Percentiles rank a stretch among this genome's conserved stretches.
Evolutionary conservation across 345 rosid species (phyloP).

Genomic region (Sonneratia caseolaris): DNA sequence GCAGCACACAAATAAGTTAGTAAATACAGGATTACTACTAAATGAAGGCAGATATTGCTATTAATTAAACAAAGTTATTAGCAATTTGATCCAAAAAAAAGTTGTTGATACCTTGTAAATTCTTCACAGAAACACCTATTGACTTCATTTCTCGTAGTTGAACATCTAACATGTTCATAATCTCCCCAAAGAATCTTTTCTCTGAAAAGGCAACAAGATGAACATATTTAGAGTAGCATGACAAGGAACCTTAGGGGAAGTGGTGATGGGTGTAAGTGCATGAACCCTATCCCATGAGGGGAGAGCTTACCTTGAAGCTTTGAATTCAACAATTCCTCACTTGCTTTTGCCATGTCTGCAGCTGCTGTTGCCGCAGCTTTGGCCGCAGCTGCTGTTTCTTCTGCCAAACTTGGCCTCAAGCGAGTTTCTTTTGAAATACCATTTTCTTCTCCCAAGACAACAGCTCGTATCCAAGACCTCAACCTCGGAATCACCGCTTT

Average conservation of each 20-base stretch:
- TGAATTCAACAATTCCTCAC: conserved; percentile 70
- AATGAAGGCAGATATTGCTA: neutral
- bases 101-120: conserved; percentile 49
- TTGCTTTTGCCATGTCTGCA: conserved; percentile 76
- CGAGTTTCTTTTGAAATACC: conserved; percentile 29
- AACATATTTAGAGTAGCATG: conserved; percentile 5
- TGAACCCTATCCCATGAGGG: neutral
- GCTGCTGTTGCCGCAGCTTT: conserved; percentile 91
- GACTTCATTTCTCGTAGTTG: conserved; percentile 91
- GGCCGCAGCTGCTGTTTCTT: conserved; percentile 89
- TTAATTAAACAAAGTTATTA: neutral
- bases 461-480: conserved; percentile 79
- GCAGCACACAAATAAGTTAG: neutral
- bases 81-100: conserved; percentile 1
- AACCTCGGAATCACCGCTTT: conserved; percentile 63
- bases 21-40: neutral
- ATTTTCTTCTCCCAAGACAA: conserved; percentile 67
- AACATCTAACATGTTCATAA: conserved; percentile 46
- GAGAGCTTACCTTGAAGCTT: conserved; percentile 46
- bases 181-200: conserved; percentile 49
- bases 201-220: conserved; percentile 28
- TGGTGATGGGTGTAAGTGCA: neutral
- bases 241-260: neutral
- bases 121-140: conserved; percentile 47
- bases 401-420: conserved; percentile 65